Evolutionary conservation across 2,329 filamentous ascomycete genomes (phyloP), one percentile per base, ranked within the genome.

Genomic region (Pseudogymnoascus sp.): DNA sequence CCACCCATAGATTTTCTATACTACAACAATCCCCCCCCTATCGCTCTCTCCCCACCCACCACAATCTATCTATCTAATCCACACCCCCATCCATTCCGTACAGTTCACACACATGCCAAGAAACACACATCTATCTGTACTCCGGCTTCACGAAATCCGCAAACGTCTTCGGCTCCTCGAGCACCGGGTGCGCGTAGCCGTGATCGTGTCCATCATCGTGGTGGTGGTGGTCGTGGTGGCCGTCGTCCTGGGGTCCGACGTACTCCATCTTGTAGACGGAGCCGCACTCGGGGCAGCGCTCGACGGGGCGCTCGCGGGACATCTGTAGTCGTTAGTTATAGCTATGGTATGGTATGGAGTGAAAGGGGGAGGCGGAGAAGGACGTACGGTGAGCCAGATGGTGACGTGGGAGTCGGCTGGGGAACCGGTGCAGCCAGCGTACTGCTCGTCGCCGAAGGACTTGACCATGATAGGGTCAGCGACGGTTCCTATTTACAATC

Each of bases 201-300:
- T 86, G 81, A 70, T 77, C 75, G 72, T 76, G 68, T 40, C 70
- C 72, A 69, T 75, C 72, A 68, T 73, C 70, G 72, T 86, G 82
- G 74, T 86, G 83, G 67, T 77, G 79, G 76, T 90, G 84, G 73
- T 84, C 81, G 67, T 75, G 79, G 77, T 90, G 84, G 73, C 81
- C 79, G 76, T 93, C 87, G 69, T 95, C 89, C 75, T 87, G 77
- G 61, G 92, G 87, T 67, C 95, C 95, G 69, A 96, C 80, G 79
- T 96, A 99, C 76, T 97, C 89, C 90, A 97, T 95, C 88, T 96
- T 96, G 83, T 96, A 93, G 71, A 95, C 91, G 77, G 87, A 91
- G 71, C 95, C 95, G 80, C 95, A 99, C 83, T 99, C 95, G 74
- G 87, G 87, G 87, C 95, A 99, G 77, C 95, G 91, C 83, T 96